phyloP scores from a whole-genome alignment of 768 basidiomycete species.

The Royoungia palumana region DNA sequence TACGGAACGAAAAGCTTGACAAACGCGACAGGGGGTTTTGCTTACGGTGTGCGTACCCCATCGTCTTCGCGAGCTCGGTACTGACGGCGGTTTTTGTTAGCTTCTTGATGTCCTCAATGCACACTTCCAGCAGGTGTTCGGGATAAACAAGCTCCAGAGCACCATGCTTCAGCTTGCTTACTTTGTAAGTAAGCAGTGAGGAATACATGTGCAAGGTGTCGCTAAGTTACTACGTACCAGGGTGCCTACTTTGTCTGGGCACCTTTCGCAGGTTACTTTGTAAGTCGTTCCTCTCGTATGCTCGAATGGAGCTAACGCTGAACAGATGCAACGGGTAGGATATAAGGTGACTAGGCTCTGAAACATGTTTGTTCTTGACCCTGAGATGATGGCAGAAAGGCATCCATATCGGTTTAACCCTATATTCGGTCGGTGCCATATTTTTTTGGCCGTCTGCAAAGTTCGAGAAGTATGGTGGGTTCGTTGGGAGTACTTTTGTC shows the following conservation, averaged over 20 bases:
- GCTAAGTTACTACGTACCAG: slow-evolving; percentile 22
- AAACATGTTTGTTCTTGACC: background rate
- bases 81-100: slow-evolving; percentile 34
- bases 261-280: slow-evolving; percentile 55
- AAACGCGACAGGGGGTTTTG: slow-evolving; percentile 53
- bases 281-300: slow-evolving; percentile 31
- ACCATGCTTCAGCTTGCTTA: slow-evolving; percentile 75
- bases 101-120: slow-evolving; percentile 67
- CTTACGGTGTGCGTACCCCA: slow-evolving; percentile 51
- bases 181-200: slow-evolving; percentile 45
- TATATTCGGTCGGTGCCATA: slow-evolving; percentile 65
- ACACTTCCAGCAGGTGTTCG: slow-evolving; percentile 70
- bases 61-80: background rate
- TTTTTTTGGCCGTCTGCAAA: slow-evolving; percentile 79
- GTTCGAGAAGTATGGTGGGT: slow-evolving; percentile 64
- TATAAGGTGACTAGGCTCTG: slow-evolving; percentile 51
- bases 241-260: slow-evolving; percentile 63
- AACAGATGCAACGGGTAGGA: slow-evolving; percentile 56
- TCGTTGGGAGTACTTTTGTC: slow-evolving; percentile 71
- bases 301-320: background rate
- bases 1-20: background rate
- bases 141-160: slow-evolving; percentile 65
- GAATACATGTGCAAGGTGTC: background rate
- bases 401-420: slow-evolving; percentile 56
- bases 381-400: slow-evolving; percentile 40